A percentile compares a stretch with the other conserved stretches of the same genome.
These are phyloP conservation scores for Candida krabiensis DNA, from an alignment of 805 yeast genomes.

Conservation along the genomic window DNA sequence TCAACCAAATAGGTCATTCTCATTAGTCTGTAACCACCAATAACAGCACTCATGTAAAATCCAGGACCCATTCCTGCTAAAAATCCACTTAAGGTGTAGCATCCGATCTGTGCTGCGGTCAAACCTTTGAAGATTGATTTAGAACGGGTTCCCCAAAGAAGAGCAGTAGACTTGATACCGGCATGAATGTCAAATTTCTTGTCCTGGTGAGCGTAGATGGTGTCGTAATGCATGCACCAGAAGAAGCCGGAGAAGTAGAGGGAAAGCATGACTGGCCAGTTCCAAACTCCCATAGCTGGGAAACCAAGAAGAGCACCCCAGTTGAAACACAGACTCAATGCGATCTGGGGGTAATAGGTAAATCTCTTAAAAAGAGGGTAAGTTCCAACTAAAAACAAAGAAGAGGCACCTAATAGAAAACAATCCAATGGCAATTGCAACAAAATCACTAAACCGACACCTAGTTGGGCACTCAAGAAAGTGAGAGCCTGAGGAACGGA, in stretches of 20 bases:
- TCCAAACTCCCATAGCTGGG: constrained; percentile 92
- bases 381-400: constrained; percentile 75
- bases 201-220: constrained; percentile 97
- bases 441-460: constrained; percentile 70
- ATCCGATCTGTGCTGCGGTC: constrained; percentile 64
- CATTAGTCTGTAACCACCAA: constrained; percentile 69
- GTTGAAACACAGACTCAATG: constrained; percentile 76
- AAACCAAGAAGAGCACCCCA: constrained; percentile 96
- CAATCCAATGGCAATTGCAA: constrained; percentile 76
- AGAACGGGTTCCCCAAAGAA: constrained; percentile 86
- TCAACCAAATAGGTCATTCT: constrained; percentile 72
- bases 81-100: constrained; percentile 66
- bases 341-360: constrained; percentile 92
- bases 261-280: constrained; percentile 73
- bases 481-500: constrained; percentile 63
- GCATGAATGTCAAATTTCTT: constrained; percentile 83
- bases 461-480: constrained; percentile 73
- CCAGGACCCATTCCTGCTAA: constrained; percentile 86
- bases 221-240: constrained; percentile 97
- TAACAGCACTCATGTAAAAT: constrained; percentile 62
- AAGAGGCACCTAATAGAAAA: constrained; percentile 77
- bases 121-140: constrained; percentile 67
- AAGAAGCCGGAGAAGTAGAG: constrained; percentile 72
- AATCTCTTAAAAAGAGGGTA: constrained; percentile 94
- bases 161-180: constrained; percentile 93